Percentiles rank a stretch among this genome's conserved stretches.
Conservation (phyloP, 208 protist species). For the Porcisia hertigi region DNA sequence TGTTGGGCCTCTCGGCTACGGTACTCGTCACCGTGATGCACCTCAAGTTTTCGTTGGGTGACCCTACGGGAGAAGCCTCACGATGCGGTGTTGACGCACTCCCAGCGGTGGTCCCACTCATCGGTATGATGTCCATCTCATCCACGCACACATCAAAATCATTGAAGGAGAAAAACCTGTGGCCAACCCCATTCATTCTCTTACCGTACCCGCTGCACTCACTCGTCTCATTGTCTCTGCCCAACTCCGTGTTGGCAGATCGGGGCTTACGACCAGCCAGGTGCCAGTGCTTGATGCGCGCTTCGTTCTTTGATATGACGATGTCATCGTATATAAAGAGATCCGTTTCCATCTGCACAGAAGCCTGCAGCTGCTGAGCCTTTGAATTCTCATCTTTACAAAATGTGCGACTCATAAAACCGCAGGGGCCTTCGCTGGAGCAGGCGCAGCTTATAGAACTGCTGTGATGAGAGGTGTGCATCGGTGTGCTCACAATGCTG, state of each 20-base stretch:
- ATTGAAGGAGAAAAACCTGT: conserved; percentile 73
- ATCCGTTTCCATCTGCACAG: conserved; percentile 65
- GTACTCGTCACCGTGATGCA: conserved; percentile 42
- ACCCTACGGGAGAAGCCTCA: not conserved
- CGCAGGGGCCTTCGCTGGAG: conserved; percentile 3
- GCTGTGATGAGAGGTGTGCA: conserved; percentile 5
- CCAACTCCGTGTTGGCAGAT: conserved; percentile 4
- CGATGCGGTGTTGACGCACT: conserved; percentile 1
- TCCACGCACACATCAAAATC: conserved; percentile 86
- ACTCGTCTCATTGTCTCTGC: not conserved
- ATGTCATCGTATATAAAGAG: conserved; percentile 88
- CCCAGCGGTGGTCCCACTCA: conserved; percentile 4
- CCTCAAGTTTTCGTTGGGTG: not conserved
- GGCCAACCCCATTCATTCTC: conserved; percentile 12
- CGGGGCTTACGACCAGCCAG: conserved; percentile 64
- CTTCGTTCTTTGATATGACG: conserved; percentile 76
- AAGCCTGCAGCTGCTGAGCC: conserved; percentile 58
- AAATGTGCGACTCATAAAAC: conserved; percentile 10
- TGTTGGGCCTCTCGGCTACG: conserved; percentile 35
- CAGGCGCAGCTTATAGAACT: not conserved
- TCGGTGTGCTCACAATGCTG: conserved; percentile 15
- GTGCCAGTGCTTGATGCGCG: conserved; percentile 70
- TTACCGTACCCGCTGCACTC: not conserved
- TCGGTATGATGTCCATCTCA: conserved; percentile 66
- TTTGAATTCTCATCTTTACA: conserved; percentile 65